phyloP scores from a whole-genome alignment of 2,329 filamentous ascomycete species.

The Phialemonium atrogriseum region DNA sequence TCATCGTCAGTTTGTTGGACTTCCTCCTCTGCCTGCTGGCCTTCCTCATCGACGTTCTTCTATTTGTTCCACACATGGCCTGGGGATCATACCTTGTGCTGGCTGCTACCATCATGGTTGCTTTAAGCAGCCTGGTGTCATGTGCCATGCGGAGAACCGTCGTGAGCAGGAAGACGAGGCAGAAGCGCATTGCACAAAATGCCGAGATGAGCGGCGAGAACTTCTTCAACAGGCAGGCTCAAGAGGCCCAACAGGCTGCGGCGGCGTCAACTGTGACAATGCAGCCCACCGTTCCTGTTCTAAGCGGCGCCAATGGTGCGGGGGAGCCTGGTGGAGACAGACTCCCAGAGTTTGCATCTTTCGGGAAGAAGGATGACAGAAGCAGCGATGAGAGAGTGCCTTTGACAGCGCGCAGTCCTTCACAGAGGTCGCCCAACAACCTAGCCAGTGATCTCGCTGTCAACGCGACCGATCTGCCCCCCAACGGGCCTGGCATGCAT shows the following conservation, averaged over 20 bases:
- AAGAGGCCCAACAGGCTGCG: conserved; percentile 34
- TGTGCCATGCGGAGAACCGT: conserved; percentile 93
- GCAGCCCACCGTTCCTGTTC: conserved; percentile 51
- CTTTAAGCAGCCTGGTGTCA: conserved; percentile 73
- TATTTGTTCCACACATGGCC: conserved; percentile 88
- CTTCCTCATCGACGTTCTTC: conserved; percentile 85
- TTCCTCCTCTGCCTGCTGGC: conserved; percentile 76
- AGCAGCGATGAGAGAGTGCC: conserved; percentile 64
- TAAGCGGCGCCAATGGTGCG: conserved; percentile 48
- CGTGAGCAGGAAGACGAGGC: conserved; percentile 85
- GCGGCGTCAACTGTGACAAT: conserved; percentile 31
- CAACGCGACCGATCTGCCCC: conserved; percentile 26
- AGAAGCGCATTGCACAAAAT: conserved; percentile 85
- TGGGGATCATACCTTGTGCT: conserved; percentile 95
- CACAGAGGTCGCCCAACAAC: conserved; percentile 44
- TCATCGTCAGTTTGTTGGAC: conserved; percentile 80
- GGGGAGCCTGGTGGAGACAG: conserved; percentile 32
- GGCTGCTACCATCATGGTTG: conserved; percentile 77
- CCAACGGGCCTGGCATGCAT: conserved; percentile 19
- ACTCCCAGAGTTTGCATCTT: conserved; percentile 52
- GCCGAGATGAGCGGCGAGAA: conserved; percentile 96
- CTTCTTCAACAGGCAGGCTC: conserved; percentile 68
- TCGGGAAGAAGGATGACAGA: conserved; percentile 55
- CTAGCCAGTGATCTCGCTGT: conserved; percentile 27
- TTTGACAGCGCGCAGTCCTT: conserved; percentile 57